A percentile compares a stretch with the other conserved stretches of the same genome.
These are phyloP conservation scores for Coffea humblotiana DNA, from an alignment of 305 asterid genomes.

Conservation along the genomic window DNA sequence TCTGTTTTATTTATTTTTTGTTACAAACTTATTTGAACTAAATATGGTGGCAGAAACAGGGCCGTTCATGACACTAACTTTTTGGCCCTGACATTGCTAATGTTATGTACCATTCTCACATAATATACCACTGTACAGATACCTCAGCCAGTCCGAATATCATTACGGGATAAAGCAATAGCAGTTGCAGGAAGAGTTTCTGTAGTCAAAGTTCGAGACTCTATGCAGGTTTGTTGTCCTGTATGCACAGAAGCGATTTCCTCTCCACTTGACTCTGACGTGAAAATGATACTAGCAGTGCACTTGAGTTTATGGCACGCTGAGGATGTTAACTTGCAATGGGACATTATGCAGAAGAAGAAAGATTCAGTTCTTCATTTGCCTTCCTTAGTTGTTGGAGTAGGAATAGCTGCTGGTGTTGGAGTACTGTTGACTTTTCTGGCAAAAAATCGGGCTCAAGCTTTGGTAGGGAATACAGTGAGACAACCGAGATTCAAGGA, in stretches of 20 bases:
- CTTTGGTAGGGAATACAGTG: constrained; percentile 26
- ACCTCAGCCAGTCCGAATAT: constrained; percentile 30
- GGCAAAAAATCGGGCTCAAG: constrained; percentile 37
- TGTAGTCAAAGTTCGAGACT: constrained; percentile 35
- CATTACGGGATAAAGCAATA: constrained; percentile 69
- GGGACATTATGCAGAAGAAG: constrained; percentile 68
- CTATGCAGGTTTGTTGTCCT: constrained; percentile 65
- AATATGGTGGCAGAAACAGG: not conserved
- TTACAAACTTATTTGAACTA: not conserved
- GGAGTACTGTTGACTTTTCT: constrained; percentile 50
- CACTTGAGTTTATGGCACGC: constrained; percentile 92
- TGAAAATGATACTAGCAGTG: constrained; percentile 62
- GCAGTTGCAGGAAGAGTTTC: constrained; percentile 72
- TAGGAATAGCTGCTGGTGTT: constrained; percentile 61
- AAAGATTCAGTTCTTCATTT: constrained; percentile 44
- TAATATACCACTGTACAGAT: constrained; percentile 35
- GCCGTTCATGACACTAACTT: not conserved
- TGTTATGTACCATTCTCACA: not conserved
- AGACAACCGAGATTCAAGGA: constrained; percentile 26
- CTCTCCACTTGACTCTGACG: constrained; percentile 36
- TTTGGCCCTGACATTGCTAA: not conserved
- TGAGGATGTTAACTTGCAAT: constrained; percentile 72
- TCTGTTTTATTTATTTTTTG: not conserved
- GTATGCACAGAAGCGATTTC: constrained; percentile 53
- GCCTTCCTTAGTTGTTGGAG: constrained; percentile 64